Conservation (phyloP, 352 stramenopile species). For the Globisporangium apiculatum region DNA sequence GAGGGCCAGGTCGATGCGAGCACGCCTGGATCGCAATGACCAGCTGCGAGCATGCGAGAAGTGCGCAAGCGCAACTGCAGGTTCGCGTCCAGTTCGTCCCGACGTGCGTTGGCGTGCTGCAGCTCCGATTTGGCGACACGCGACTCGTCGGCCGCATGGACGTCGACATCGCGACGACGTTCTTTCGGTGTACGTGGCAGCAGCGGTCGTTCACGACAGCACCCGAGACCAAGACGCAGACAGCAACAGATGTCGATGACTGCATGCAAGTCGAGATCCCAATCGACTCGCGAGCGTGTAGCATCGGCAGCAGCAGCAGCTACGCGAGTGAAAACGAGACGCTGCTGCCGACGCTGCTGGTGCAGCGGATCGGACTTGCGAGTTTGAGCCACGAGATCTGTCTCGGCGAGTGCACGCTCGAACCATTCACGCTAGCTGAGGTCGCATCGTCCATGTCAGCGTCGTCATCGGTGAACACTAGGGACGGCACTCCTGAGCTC, state of each 20-base stretch:
- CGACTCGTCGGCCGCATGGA: not conserved
- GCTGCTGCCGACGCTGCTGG: slow-evolving; percentile 4
- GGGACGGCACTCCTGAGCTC: not conserved
- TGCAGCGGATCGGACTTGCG: slow-evolving; percentile 17
- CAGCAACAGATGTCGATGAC: too few relatives aligned
- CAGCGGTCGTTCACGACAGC: slow-evolving; percentile 2
- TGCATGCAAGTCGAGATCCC: slow-evolving; percentile 4
- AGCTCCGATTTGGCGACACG: not conserved
- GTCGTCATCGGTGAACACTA: too few relatives aligned
- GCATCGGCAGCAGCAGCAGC: not conserved
- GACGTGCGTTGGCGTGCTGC: slow-evolving; percentile 1
- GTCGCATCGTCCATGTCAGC: not conserved
- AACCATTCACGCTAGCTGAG: slow-evolving; percentile 7
- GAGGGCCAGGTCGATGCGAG: not conserved
- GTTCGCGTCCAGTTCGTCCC: slow-evolving; percentile 1
- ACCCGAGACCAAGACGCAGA: too few relatives aligned
- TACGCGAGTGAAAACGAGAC: too few relatives aligned
- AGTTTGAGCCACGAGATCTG: slow-evolving; percentile 21
- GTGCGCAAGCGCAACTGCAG: not conserved
- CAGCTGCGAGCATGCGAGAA: too few relatives aligned
- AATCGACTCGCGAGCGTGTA: slow-evolving; percentile 1
- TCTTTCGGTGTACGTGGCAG: slow-evolving; percentile 7
- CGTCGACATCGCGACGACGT: slow-evolving; percentile 3
- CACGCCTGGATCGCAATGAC: slow-evolving; percentile 7
- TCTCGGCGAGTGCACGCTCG: slow-evolving; percentile 17